Base-by-base conservation (phyloP, 2,329 filamentous ascomycete genomes). In the Epichloe typhina region DNA sequence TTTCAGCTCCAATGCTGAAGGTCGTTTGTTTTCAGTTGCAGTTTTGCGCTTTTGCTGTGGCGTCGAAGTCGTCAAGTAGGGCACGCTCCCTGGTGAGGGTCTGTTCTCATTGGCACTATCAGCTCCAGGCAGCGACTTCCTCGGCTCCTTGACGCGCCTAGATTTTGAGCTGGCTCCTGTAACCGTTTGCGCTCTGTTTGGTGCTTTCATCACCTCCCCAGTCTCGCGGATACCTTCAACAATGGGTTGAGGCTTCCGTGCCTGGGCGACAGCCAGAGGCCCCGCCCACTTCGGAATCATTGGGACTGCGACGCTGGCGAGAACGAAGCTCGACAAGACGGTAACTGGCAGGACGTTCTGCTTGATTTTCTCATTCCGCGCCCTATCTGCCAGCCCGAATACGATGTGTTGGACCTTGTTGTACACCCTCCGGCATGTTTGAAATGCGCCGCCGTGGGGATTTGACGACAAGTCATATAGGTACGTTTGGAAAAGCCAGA, bases 401-500 rank as follows among this genome's bases (percentile, higher is more conserved):
- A 93, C 86, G 59, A 93, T 88, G 66, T 88, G 82, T 67, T 93
- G 87, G 39, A 93, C 86, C 67, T 88, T 88, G 69, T 93, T 93
- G 71, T 90, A 91, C 58, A 93, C 82, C 61, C 88, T 75, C 53
- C 86, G 80, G 63, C 87, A 91, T 47, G 85, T 91, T 69, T 86
- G 83, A 69, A 93, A 93, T 47, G 84, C 77, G 59, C 83, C 79
- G 54, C 84, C 83, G 63, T 85, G 83, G 2, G 87, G 87, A 52
- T 84, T 86, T 61, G 76, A 72, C 50, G 85, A 79, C 55, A 93
- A 79, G 64, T 93, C 88, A 72, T 87, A 84, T 33, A 93, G 79
- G 63, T 93, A 90, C 4, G 86, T 91, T 69, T 93, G 87, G 67
- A 93, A 89, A 48, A 93, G 77, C 87, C 87, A 93, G 67, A 93